Conservation (phyloP, 2,329 filamentous ascomycete species). For the Amauroascus verrucosus region DNA sequence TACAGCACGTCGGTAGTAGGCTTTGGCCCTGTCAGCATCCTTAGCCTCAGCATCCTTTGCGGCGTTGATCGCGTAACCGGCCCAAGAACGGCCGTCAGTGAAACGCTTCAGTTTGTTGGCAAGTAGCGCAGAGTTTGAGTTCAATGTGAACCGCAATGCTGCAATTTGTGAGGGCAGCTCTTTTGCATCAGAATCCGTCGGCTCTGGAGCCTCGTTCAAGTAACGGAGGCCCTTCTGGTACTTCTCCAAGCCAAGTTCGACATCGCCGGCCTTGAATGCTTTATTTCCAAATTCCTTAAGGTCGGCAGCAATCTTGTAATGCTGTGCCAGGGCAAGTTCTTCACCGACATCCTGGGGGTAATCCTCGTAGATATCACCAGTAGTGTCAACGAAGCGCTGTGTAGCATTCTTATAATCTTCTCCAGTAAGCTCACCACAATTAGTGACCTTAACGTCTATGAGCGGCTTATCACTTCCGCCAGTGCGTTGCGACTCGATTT, state of each 20-base stretch:
- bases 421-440: slow-evolving; percentile 77
- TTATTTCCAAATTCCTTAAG: slow-evolving; percentile 89
- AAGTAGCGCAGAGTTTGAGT: slow-evolving; percentile 80
- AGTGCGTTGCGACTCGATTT: slow-evolving; percentile 76
- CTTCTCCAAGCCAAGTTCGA: slow-evolving; percentile 66
- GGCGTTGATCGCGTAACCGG: slow-evolving; percentile 58
- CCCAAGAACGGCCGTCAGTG: slow-evolving; percentile 59
- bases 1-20: slow-evolving; percentile 68
- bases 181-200: slow-evolving; percentile 56
- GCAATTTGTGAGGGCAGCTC: slow-evolving; percentile 58
- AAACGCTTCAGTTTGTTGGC: slow-evolving; percentile 69
- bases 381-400: slow-evolving; percentile 62
- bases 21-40: slow-evolving; percentile 73
- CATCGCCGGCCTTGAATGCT: slow-evolving; percentile 73
- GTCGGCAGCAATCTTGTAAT: slow-evolving; percentile 68
- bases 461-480: slow-evolving; percentile 65
- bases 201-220: slow-evolving; percentile 70
- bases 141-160: slow-evolving; percentile 69
- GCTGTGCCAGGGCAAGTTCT: slow-evolving; percentile 55
- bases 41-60: slow-evolving; percentile 54
- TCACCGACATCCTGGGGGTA: slow-evolving; percentile 74
- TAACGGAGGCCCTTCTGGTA: slow-evolving; percentile 91
- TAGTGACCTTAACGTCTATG: slow-evolving; percentile 61
- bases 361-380: slow-evolving; percentile 89
- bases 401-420: slow-evolving; percentile 57